Percentiles rank a stretch among this genome's conserved stretches.
phyloP scores from a whole-genome alignment of 371 early-diverging fungal species.

The Mucor piriformis region DNA sequence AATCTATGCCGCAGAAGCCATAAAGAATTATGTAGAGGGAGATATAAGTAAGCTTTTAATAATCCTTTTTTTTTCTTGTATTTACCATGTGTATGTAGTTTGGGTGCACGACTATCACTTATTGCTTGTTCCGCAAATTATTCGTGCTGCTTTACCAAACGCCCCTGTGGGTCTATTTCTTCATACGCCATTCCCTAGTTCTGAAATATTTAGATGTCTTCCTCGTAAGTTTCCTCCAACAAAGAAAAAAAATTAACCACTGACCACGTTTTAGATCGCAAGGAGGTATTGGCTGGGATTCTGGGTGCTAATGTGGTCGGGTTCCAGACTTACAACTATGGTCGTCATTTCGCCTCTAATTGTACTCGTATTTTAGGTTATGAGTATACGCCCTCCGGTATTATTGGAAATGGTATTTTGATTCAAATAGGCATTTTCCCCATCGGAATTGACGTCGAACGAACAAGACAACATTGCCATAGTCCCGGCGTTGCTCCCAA shows the following conservation, averaged over 20 bases:
- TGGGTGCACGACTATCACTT: conserved; percentile 99
- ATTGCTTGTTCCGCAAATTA: conserved; percentile 93
- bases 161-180: conserved; percentile 98
- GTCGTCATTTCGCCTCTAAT: conserved; percentile 92
- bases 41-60: conserved; percentile 82
- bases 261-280: conserved; percentile 84
- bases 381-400: conserved; percentile 85
- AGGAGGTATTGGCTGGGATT: conserved; percentile 90
- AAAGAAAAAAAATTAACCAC: no score
- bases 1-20: conserved; percentile 80
- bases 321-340: conserved; percentile 96
- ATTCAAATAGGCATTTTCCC: conserved; percentile 97
- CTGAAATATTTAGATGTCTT: conserved; percentile 85
- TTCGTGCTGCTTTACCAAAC: conserved; percentile 66
- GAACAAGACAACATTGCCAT: conserved; percentile 44
- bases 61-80: conserved; percentile 80
- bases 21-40: conserved; percentile 73
- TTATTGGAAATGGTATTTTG: conserved; percentile 69
- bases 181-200: conserved; percentile 98
- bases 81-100: conserved; percentile 65
- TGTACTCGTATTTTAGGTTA: conserved; percentile 89
- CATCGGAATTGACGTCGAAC: conserved; percentile 92
- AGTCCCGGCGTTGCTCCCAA: conserved; percentile 67
- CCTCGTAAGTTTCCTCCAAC: conserved; percentile 79
- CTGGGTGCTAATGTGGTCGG: conserved; percentile 90